Evolutionary conservation across 129 eudicot genomes (phyloP), one percentile per base, ranked within the genome.

Genomic region (Silybum marianum): DNA sequence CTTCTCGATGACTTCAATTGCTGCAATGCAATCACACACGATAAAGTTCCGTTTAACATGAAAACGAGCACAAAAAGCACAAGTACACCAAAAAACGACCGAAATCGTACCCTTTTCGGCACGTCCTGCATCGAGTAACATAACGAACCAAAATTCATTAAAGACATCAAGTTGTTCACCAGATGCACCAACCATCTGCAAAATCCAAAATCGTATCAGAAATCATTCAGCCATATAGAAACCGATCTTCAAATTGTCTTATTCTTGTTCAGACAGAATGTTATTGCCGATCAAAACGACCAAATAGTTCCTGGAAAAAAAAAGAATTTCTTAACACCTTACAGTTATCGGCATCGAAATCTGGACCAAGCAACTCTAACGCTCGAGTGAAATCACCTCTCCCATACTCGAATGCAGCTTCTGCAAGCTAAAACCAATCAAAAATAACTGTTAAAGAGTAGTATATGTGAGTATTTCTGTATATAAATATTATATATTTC

Each of bases 111-210:
- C 97, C 82, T 87, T 88, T 13, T 46, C 26, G 23, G 93, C 90
- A 67, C 85, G 84, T 75, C 99, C 98, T 25, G 83, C 90, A 42
- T 84, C 81, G 2, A 95, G 88, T 74, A 95, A 86, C 89, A 93
- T 82, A 73, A 83, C 79, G 83, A 87, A 89, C 86, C 93, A 86
- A 65, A 89, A 80, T 86, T 95, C 99, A 39, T 89, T 95, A 62
- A 92, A 93, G 42, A 88, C 98, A 51, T 95, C 98, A 73, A 95
- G 90, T 79, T 95, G 99, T 81, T 95, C 99, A 82, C 92, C 99
- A 2, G 99, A 95, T 25, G 99, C 99, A 25, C 99, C 99, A 26
- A 95, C 91, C 83, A 89, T 86, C 99, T 95, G 77, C 78, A 80
- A 85, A 13, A 24, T 22, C 8, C 34, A 82, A 69, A 82, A 69